phyloP scores from a whole-genome alignment of 495 filamentous ascomycete genomes.

The Daldinia grandis region DNA sequence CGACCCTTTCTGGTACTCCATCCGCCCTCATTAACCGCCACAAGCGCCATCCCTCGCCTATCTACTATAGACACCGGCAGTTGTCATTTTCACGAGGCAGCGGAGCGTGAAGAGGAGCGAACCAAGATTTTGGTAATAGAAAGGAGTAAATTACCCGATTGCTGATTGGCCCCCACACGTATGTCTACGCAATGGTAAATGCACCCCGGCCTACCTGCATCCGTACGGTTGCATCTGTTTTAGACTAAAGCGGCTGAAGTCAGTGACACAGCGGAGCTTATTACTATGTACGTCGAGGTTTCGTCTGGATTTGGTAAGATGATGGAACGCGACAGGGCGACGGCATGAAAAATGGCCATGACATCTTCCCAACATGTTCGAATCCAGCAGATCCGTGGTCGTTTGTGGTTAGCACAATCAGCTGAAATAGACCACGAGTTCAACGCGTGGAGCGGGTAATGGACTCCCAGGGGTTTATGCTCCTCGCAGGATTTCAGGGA shows the following conservation, averaged over 20 bases:
- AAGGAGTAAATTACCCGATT: conserved; percentile 31
- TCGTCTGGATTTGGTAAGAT: conserved; percentile 24
- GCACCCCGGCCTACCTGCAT: conserved; percentile 43
- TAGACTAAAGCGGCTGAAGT: conserved; percentile 44
- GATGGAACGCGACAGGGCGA: conserved; percentile 19
- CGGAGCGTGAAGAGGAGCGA: conserved; percentile 24
- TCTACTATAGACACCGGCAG: conserved; percentile 31
- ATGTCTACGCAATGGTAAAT: conserved; percentile 40
- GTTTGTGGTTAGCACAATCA: conserved; percentile 19
- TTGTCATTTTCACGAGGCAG: conserved; percentile 24
- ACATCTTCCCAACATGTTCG: conserved; percentile 4
- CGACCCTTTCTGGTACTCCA: neutral
- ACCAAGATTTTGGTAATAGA: conserved; percentile 36
- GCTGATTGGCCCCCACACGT: conserved; percentile 32
- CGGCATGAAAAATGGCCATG: conserved; percentile 3
- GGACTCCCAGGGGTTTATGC: neutral
- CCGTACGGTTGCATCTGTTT: conserved; percentile 34
- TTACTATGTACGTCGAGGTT: conserved; percentile 13
- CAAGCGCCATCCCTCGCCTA: conserved; percentile 10
- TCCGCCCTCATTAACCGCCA: conserved; percentile 25
- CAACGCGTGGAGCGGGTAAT: conserved; percentile 24
- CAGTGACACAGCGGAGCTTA: conserved; percentile 32
- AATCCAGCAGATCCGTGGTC: conserved; percentile 9
- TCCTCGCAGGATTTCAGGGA: neutral
- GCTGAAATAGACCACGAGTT: conserved; percentile 1